phyloP scores from a whole-genome alignment of 2,329 filamentous ascomycete species.

The Sclerotinia spermophila region DNA sequence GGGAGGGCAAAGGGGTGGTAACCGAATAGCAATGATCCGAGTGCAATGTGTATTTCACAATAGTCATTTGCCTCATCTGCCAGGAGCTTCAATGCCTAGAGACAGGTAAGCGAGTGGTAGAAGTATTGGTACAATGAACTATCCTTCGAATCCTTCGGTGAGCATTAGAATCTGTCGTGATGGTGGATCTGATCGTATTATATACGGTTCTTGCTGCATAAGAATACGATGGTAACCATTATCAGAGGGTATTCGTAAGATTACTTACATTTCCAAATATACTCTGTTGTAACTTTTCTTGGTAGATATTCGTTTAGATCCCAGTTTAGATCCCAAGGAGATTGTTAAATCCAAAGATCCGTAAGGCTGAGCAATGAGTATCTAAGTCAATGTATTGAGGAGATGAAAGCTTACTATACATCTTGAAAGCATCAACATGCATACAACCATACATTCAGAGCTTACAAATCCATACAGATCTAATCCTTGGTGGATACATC shows the following conservation, averaged over 20 bases:
- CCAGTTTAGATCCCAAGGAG: not conserved
- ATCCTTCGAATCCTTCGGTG: not conserved
- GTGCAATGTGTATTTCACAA: not conserved
- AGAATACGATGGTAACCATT: not conserved
- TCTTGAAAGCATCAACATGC: constrained; percentile 2
- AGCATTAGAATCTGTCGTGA: not conserved
- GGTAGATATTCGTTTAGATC: not conserved
- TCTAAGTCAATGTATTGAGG: not conserved
- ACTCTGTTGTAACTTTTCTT: not conserved
- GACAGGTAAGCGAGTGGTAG: not conserved
- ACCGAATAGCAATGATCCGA: not conserved
- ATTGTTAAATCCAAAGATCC: not conserved
- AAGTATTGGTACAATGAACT: not conserved
- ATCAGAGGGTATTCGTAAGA: not conserved
- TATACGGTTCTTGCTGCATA: not conserved
- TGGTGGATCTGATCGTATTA: not conserved
- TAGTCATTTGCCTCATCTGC: not conserved
- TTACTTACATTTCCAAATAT: not conserved
- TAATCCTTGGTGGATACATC: not conserved
- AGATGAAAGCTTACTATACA: not conserved
- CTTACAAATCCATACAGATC: constrained; percentile 11
- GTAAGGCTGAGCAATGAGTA: constrained; percentile 6
- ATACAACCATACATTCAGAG: not conserved
- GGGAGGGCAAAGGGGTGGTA: not conserved
- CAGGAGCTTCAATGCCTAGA: not conserved